Evolutionary conservation across 1,284 basidiomycete genomes (phyloP), one percentile per base, ranked within the genome.

Genomic region (Rhizoctonia solani): DNA sequence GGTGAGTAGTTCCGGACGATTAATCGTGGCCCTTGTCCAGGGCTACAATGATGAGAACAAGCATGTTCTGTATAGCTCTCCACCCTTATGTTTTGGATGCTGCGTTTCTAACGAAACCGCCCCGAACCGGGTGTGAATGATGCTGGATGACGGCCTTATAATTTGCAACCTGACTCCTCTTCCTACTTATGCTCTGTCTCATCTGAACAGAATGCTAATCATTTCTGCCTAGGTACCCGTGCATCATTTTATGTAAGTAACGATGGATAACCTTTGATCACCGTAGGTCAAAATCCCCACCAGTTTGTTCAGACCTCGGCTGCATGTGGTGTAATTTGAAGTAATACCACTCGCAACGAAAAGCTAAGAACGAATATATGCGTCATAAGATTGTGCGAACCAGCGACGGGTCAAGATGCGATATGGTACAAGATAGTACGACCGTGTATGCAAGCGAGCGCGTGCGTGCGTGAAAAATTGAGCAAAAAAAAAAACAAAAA

Each of bases 61-160:
- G 58, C 58, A 63, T 21, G 11, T 27, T 13, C 23, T 63, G 11
- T 46, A 63, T 63, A 63, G 58, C 58, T 52, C 58, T 52, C 58
- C 47, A 34, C 47, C 58, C 44, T 3, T 63, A 9, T 14, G 37
- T 11, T 27, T 42, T 23, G 14, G 21, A 34, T 29, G 58, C 58
- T 52, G 58, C 30, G 58, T 63, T 63, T 14, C 58, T 63, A 5
- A 9, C 39, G 58, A 63, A 63, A 63, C 58, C 58, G 58, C 58
- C 14, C 47, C 14, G 23, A 47, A 25, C 44, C 52, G 46, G 58
- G 58, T 37, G 58, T 29, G 58, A 59, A 63, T 63, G 58, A 52
- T 19, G 58, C 58, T 63, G 47, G 58, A 63, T 63, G 58, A 63
- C 16, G 41, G 30, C n/a, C n/a, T 4, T 41, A 52, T 50, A 63